Percentiles rank a stretch among this genome's conserved stretches.
Conservation (phyloP, 2,329 filamentous ascomycete species). For the Aaosphaeria pasadenensis region DNA sequence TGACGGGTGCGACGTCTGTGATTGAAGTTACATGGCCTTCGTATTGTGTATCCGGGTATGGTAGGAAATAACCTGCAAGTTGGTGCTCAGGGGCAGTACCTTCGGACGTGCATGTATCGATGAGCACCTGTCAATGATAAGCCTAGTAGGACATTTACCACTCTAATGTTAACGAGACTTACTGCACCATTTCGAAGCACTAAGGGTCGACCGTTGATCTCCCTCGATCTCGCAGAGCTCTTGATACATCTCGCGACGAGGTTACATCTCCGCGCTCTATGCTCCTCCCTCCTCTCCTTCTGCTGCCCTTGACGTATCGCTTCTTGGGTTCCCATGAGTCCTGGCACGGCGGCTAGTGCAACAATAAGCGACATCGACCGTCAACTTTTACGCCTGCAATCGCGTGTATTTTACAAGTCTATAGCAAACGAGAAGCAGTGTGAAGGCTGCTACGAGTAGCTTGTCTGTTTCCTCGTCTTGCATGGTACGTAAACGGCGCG, state of each 20-base stretch:
- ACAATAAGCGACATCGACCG: constrained; percentile 25
- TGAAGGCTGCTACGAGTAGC: background rate
- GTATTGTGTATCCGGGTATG: constrained; percentile 50
- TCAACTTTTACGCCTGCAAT: background rate
- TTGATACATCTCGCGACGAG: constrained; percentile 42
- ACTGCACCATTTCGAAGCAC: constrained; percentile 42
- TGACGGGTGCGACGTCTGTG: constrained; percentile 29
- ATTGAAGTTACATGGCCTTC: constrained; percentile 53
- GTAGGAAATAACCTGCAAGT: constrained; percentile 52
- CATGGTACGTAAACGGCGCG: too few species aligned
- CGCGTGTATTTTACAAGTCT: background rate
- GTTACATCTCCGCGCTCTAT: constrained; percentile 44
- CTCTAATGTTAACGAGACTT: background rate
- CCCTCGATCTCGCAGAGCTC: constrained; percentile 35
- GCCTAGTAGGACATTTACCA: too few species aligned
- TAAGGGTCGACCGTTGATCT: constrained; percentile 40
- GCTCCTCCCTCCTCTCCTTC: constrained; percentile 44
- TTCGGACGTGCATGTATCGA: constrained; percentile 34
- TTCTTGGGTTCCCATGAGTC: constrained; percentile 43
- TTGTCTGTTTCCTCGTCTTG: too few species aligned
- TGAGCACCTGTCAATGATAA: constrained; percentile 28
- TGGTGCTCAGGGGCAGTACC: background rate
- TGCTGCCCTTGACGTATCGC: constrained; percentile 46
- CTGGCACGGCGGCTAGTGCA: constrained; percentile 36
- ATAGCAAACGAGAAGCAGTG: background rate